These are phyloP conservation scores for Amanita fuliginea DNA, from an alignment of 768 basidiomycete genomes.

Conservation along the genomic window DNA sequence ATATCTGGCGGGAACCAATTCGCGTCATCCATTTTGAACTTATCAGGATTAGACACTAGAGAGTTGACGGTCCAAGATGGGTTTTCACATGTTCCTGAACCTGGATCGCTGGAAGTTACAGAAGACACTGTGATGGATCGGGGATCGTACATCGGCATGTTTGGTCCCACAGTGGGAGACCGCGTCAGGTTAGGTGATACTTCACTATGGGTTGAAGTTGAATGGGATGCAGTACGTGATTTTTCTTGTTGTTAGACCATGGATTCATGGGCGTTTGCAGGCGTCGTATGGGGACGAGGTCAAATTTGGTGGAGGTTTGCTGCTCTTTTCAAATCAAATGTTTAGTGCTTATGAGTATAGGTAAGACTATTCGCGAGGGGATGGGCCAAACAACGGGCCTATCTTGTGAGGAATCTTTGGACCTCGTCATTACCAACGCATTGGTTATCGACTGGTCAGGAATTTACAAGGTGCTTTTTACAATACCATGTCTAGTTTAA, in stretches of 20 bases:
- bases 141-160: conserved; percentile 85
- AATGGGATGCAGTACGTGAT: conserved; percentile 60
- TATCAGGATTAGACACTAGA: conserved; percentile 35
- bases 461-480: conserved; percentile 67
- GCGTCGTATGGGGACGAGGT: conserved; percentile 92
- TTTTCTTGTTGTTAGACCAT: conserved; percentile 3
- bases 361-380: conserved; percentile 91
- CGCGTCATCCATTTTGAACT: conserved; percentile 44
- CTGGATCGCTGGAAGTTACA: conserved; percentile 40
- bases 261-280: conserved; percentile 20
- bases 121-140: conserved; percentile 48
- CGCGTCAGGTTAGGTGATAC: conserved; percentile 84
- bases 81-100: conserved; percentile 65
- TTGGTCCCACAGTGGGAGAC: conserved; percentile 90
- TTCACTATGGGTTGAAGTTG: conserved; percentile 84
- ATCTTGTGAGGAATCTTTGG: conserved; percentile 57
- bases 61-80: conserved; percentile 39
- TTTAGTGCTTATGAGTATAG: conserved; percentile 22
- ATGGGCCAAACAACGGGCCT: conserved; percentile 88
- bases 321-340: neutral
- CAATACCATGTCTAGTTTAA: neutral
- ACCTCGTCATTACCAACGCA: conserved; percentile 92
- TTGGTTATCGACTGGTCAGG: conserved; percentile 92
- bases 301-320: conserved; percentile 89
- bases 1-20: conserved; percentile 76